A percentile compares a stretch with the other conserved stretches of the same genome.
phyloP scores from a whole-genome alignment of 352 stramenopile species.

The Pythium myriotylum region DNA sequence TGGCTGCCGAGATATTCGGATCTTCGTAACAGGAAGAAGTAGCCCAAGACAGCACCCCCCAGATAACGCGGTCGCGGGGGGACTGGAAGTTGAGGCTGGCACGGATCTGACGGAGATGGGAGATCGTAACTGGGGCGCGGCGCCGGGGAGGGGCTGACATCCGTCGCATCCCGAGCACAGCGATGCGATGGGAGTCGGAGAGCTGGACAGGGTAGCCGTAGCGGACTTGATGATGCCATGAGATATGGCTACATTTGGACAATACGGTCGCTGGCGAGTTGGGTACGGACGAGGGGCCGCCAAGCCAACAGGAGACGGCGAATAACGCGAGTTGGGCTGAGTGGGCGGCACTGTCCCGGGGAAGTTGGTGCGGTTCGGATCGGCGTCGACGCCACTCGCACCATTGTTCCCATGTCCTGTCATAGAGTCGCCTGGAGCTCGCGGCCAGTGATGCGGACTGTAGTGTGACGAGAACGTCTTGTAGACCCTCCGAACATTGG shows the following conservation, averaged over 20 bases:
- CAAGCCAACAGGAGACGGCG: slow-evolving; percentile 13
- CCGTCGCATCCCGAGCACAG: slow-evolving; percentile 28
- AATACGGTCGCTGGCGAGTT: slow-evolving; percentile 33
- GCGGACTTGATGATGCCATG: slow-evolving; percentile 25
- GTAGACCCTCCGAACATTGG: no score
- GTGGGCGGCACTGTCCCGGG: not conserved
- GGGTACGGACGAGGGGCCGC: not conserved
- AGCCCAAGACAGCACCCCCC: slow-evolving; percentile 28
- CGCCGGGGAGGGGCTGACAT: slow-evolving; percentile 11
- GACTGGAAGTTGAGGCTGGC: slow-evolving; percentile 17
- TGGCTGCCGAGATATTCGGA: slow-evolving; percentile 21
- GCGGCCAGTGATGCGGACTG: no score
- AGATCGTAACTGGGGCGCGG: slow-evolving; percentile 25
- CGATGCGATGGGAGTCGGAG: slow-evolving; percentile 24
- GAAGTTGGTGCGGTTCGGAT: not conserved
- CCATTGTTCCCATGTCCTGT: slow-evolving; percentile 12
- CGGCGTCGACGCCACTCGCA: not conserved
- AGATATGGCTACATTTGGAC: slow-evolving; percentile 27
- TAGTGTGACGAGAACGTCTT: no score
- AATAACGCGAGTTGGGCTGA: slow-evolving; percentile 12
- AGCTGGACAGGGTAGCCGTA: slow-evolving; percentile 26
- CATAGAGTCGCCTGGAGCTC: no score
- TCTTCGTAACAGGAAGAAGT: slow-evolving; percentile 9
- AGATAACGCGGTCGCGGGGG: slow-evolving; percentile 35
- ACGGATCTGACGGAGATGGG: slow-evolving; percentile 24